Percentiles rank a stretch among this genome's conserved stretches.
These are phyloP conservation scores for Flagelloscypha sp. DNA, from an alignment of 768 basidiomycete genomes.

Conservation along the genomic window DNA sequence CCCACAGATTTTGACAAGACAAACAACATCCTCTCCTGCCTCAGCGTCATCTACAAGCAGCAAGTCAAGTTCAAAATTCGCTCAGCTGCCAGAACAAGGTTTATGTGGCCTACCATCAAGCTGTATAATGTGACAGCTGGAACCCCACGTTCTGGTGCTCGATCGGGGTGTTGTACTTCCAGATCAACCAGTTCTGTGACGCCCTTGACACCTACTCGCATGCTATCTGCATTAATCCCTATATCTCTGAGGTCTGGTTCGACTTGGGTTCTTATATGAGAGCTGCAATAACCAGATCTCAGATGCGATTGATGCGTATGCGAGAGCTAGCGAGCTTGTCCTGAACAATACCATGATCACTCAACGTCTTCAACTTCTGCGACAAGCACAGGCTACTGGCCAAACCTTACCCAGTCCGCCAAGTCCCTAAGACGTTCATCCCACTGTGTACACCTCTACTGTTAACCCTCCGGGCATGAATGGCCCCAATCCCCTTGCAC, in stretches of 20 bases:
- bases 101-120: constrained; percentile 98
- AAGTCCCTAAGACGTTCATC: constrained; percentile 91
- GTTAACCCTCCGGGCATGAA: constrained; percentile 59
- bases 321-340: constrained; percentile 89
- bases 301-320: constrained; percentile 98
- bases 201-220: constrained; percentile 98
- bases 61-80: constrained; percentile 89
- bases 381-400: constrained; percentile 64
- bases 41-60: constrained; percentile 99
- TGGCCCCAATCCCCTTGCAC: constrained; percentile 60
- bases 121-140: constrained; percentile 95
- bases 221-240: constrained; percentile 97
- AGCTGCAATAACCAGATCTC: constrained; percentile 98
- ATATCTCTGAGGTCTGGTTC: constrained; percentile 95
- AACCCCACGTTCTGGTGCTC: constrained; percentile 99
- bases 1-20: constrained; percentile 92
- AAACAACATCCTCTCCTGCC: constrained; percentile 95
- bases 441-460: constrained; percentile 83
- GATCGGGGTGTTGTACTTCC: constrained; percentile 98
- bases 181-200: constrained; percentile 99
- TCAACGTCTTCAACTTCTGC: constrained; percentile 68
- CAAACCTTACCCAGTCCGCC: constrained; percentile 76
- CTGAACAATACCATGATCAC: constrained; percentile 77
- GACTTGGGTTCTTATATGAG: constrained; percentile 97
- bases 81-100: constrained; percentile 97